A percentile compares a stretch with the other conserved stretches of the same genome.
Conservation (phyloP, 1,284 basidiomycete genomes). For the Austropuccinia psidii region DNA sequence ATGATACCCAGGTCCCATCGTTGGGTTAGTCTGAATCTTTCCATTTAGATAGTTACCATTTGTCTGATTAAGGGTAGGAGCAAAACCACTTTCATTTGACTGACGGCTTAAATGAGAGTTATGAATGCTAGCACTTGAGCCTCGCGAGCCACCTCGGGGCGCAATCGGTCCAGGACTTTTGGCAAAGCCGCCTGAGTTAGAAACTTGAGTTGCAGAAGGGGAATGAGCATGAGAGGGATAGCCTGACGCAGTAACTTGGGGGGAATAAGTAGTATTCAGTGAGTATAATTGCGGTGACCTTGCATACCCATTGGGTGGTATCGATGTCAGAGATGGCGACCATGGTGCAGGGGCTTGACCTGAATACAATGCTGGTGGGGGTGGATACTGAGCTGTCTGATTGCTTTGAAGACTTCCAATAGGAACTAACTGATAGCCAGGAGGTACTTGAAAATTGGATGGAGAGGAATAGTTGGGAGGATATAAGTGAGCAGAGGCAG, state of each 20-base stretch:
- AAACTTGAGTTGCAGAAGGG: background rate
- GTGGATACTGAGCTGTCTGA: background rate
- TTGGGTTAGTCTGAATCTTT: background rate
- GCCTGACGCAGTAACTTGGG: background rate
- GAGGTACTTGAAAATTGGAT: constrained; percentile 26
- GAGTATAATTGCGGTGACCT: constrained; percentile 31
- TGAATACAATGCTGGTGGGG: constrained; percentile 12
- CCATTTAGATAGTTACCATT: background rate
- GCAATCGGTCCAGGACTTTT: constrained; percentile 35
- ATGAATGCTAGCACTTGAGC: background rate
- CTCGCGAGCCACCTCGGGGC: background rate
- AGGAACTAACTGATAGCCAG: constrained; percentile 35
- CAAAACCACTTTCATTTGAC: constrained; percentile 3
- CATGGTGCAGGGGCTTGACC: constrained; percentile 15
- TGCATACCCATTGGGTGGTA: constrained; percentile 22
- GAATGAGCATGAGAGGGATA: constrained; percentile 1
- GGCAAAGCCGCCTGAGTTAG: constrained; percentile 1
- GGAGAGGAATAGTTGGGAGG: constrained; percentile 22
- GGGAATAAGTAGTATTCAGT: constrained; percentile 11
- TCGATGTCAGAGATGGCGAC: constrained; percentile 22
- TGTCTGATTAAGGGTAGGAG: background rate
- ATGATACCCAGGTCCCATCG: background rate
- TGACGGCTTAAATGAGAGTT: background rate
- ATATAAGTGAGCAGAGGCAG: background rate
- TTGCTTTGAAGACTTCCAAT: constrained; percentile 13